A percentile compares a stretch with the other conserved stretches of the same genome.
These are phyloP conservation scores for Dactylis glomerata DNA, from an alignment of 176 grass and related monocot genomes.

Conservation along the genomic window DNA sequence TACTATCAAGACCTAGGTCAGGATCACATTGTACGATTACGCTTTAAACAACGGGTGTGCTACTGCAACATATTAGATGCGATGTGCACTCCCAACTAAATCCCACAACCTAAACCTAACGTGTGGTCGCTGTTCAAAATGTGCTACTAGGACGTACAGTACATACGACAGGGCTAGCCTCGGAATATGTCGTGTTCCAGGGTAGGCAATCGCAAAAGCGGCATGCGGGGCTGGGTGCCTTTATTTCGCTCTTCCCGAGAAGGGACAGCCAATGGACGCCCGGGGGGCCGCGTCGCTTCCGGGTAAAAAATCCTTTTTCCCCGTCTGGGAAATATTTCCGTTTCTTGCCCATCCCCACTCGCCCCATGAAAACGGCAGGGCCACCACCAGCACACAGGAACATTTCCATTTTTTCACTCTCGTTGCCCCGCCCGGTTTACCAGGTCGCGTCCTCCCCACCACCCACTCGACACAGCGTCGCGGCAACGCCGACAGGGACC, in stretches of 20 bases:
- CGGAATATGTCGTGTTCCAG: background rate
- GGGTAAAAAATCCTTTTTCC: background rate
- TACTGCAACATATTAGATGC: background rate
- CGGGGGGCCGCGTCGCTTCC: background rate
- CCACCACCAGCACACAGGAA: background rate
- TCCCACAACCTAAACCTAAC: background rate
- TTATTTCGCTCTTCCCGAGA: constrained; percentile 28
- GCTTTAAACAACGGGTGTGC: background rate
- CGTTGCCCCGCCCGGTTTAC: background rate
- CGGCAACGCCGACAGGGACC: constrained; percentile 32
- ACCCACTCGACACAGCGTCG: background rate
- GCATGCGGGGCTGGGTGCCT: background rate
- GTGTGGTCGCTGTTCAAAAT: background rate
- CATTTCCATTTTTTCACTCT: background rate
- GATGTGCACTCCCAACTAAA: background rate
- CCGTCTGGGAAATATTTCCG: constrained; percentile 13
- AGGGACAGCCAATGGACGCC: constrained; percentile 17
- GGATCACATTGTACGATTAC: background rate
- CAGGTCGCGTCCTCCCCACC: background rate
- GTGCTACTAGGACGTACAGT: background rate
- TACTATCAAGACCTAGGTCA: background rate
- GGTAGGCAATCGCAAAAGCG: background rate
- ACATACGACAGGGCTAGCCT: no score
- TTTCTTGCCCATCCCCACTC: background rate
- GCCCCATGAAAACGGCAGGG: constrained; percentile 1